These are phyloP conservation scores for Mucor circinelloides DNA, from an alignment of 371 early-diverging fungal species.

Conservation along the genomic window DNA sequence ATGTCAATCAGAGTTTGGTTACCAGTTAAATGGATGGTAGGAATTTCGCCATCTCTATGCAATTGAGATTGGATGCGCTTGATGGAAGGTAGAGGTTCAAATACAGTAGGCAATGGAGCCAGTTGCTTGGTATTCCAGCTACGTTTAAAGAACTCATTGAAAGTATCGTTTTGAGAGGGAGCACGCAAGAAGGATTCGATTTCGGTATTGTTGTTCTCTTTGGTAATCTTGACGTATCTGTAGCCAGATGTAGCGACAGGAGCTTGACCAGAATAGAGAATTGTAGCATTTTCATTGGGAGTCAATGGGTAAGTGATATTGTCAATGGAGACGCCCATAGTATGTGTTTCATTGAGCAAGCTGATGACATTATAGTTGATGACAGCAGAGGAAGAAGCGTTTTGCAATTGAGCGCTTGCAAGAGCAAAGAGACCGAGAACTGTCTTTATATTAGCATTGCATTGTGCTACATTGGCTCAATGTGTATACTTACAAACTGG, in stretches of 20 bases:
- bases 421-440: not conserved
- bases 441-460: not conserved
- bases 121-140: conserved; percentile 19
- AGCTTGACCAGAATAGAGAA: conserved; percentile 21
- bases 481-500: not conserved
- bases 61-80: conserved; percentile 22
- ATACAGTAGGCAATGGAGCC: conserved; percentile 8
- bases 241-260: conserved; percentile 18
- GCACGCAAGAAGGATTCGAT: conserved; percentile 13
- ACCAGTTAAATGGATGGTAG: conserved; percentile 26
- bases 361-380: conserved; percentile 22
- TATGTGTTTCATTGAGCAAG: conserved; percentile 11
- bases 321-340: conserved; percentile 27
- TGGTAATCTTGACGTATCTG: conserved; percentile 10
- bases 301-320: conserved; percentile 18
- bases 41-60: conserved; percentile 23
- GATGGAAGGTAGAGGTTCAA: conserved; percentile 11
- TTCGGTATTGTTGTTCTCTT: conserved; percentile 1
- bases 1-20: conserved; percentile 16
- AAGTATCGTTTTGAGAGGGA: conserved; percentile 6
- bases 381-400: not conserved
- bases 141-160: conserved; percentile 24
- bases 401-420: conserved; percentile 1
- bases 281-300: not conserved
- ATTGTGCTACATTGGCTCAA: not conserved